A percentile compares a stretch with the other conserved stretches of the same genome.
These are phyloP conservation scores for Tricholoma furcatifolium DNA, from an alignment of 768 basidiomycete species.

Conservation along the genomic window DNA sequence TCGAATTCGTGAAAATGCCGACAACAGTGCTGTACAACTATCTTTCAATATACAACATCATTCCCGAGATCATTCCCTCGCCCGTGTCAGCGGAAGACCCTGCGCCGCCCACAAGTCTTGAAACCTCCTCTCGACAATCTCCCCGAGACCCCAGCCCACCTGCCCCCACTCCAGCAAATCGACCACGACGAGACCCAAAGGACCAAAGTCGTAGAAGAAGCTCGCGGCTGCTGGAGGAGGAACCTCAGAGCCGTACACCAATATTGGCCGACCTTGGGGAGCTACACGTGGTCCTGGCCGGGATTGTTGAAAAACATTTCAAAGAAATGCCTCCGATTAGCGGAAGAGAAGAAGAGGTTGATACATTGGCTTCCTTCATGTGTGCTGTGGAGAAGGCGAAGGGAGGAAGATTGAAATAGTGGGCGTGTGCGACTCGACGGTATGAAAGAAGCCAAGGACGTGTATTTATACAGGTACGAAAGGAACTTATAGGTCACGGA, in stretches of 20 bases:
- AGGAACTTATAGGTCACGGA: too few relatives aligned
- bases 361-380: conserved; percentile 82
- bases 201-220: conserved; percentile 64
- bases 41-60: conserved; percentile 68
- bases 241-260: conserved; percentile 50
- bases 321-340: conserved; percentile 49
- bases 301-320: conserved; percentile 74
- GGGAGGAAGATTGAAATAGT: conserved; percentile 24
- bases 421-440: background rate
- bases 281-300: conserved; percentile 63
- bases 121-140: conserved; percentile 42
- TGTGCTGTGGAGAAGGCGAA: conserved; percentile 66
- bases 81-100: conserved; percentile 68
- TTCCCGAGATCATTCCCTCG: conserved; percentile 69
- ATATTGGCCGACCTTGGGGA: conserved; percentile 71
- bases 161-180: conserved; percentile 60
- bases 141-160: conserved; percentile 56
- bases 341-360: conserved; percentile 75
- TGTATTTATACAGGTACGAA: background rate
- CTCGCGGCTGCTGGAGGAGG: conserved; percentile 71
- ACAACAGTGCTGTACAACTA: conserved; percentile 66
- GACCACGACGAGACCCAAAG: conserved; percentile 69
- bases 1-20: conserved; percentile 77
- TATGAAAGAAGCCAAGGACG: background rate
- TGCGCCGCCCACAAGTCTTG: conserved; percentile 62